phyloP scores from a whole-genome alignment of 345 rosid species.

The Populus pruinosa region DNA sequence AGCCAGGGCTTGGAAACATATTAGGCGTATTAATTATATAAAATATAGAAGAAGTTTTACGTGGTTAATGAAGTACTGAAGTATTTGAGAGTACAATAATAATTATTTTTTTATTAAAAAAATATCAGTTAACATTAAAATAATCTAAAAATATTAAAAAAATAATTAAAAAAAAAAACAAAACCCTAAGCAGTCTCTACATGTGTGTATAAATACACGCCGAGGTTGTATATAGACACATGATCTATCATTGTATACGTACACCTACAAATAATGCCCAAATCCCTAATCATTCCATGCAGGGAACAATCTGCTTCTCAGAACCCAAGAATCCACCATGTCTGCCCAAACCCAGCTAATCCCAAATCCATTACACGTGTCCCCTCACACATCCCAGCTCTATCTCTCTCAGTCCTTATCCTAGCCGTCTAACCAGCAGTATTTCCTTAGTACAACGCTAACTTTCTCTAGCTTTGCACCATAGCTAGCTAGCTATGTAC shows the following conservation, averaged over 20 bases:
- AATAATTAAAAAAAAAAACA: neutral
- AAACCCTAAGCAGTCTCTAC: neutral
- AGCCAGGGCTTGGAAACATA: neutral
- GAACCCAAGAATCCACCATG: slow-evolving; percentile 59
- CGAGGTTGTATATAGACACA: no score
- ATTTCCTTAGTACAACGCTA: no score
- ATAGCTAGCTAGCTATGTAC: neutral
- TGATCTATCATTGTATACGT: no score
- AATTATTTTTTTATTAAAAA: no score
- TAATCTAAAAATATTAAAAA: no score
- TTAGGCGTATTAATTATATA: no score
- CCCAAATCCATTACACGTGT: slow-evolving; percentile 12
- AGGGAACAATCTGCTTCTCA: slow-evolving; percentile 64
- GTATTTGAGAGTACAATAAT: no score
- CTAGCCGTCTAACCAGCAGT: neutral
- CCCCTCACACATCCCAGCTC: slow-evolving; percentile 23
- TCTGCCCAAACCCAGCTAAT: slow-evolving; percentile 64
- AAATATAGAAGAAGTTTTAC: no score
- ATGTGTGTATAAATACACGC: neutral
- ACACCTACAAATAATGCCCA: slow-evolving; percentile 5
- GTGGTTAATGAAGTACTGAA: no score
- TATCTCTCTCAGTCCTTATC: neutral
- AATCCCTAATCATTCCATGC: slow-evolving; percentile 48
- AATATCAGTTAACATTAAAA: no score
- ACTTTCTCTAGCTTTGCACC: neutral